Base-by-base conservation (phyloP, 768 basidiomycete species). In the Lactarius sp. region DNA sequence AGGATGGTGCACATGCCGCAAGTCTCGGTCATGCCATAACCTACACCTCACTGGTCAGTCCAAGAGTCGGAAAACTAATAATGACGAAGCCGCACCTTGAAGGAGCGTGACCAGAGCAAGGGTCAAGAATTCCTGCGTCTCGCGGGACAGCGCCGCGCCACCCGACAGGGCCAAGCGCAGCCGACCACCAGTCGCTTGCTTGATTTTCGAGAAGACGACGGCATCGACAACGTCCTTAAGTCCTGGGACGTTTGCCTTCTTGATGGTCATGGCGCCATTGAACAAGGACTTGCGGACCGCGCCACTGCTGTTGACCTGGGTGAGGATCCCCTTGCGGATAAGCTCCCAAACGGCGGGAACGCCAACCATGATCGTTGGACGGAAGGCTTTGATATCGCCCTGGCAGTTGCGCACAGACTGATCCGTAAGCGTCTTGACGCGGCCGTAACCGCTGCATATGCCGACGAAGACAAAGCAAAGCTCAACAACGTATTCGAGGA, bases 271-370 rank as follows among this genome's bases (percentile, higher is more conserved):
- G 2, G 94, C 92, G 46, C 84, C 83, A 68, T 87, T 82, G 81
- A 99, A 99, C 36, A 96, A 72, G 52, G 74, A 78, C 77, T 86
- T 88, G 79, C 83, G 90, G 69, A 93, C 16, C 0, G 75, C 47
- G 9, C 92, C 87, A 2, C 85, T 76, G 3, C 82, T 71, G 62
- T 92, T 83, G 58, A 98, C 86, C 75, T 94, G 93, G 64, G 80
- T 73, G 10, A 94, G 70, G 72, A 99, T 95, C 37, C 94, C 94
- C 78, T 99, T 99, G 63, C 95, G 86, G 68, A 98, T 98, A 59
- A 85, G 87, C 76, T 99, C 96, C 94, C 94, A 99, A 0, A 98
- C 90, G 2, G 94, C 92, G 1, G 96, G 96, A 2, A 98, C 96
- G 57, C 94, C 96, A 57, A 92, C 84, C 83, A 98, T 87, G 75